A percentile compares a stretch with the other conserved stretches of the same genome.
Conservation (phyloP, 192 early-diverging fungal genomes). For the Endogone sp. region DNA sequence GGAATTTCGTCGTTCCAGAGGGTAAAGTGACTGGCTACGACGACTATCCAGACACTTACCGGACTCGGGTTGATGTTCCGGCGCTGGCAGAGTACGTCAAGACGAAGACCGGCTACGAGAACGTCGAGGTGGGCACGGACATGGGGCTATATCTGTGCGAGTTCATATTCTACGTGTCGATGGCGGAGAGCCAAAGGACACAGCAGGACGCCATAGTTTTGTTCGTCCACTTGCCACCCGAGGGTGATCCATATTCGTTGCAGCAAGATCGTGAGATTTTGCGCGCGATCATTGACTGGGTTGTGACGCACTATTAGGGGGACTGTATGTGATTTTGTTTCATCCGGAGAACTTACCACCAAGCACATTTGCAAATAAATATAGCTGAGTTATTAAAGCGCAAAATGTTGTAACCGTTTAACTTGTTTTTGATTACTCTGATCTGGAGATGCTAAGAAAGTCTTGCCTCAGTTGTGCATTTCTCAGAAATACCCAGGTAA, state of each 20-base stretch:
- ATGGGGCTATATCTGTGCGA: slow-evolving; percentile 12
- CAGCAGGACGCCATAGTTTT: neutral
- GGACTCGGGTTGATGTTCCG: slow-evolving; percentile 6
- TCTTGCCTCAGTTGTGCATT: too few species aligned
- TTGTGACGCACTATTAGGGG: slow-evolving; percentile 3
- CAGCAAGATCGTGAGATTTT: neutral
- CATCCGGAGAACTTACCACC: too few species aligned
- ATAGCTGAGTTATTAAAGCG: too few species aligned
- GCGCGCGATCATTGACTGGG: slow-evolving; percentile 6
- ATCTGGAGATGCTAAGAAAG: too few species aligned
- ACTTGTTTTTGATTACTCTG: too few species aligned
- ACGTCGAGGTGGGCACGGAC: neutral
- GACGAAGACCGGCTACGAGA: neutral
- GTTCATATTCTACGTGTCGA: slow-evolving; percentile 3
- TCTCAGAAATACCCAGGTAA: too few species aligned
- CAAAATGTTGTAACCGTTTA: too few species aligned
- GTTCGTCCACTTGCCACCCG: slow-evolving; percentile 8
- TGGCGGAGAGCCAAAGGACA: neutral
- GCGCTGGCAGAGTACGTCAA: neutral
- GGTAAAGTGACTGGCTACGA: neutral
- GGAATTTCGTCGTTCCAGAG: neutral
- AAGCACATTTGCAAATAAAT: too few species aligned
- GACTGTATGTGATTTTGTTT: neutral
- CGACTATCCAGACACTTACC: neutral
- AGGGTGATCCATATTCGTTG: slow-evolving; percentile 2